Evolutionary conservation across 306 rosid species (phyloP).

Genomic region (Crataegus laevigata): DNA sequence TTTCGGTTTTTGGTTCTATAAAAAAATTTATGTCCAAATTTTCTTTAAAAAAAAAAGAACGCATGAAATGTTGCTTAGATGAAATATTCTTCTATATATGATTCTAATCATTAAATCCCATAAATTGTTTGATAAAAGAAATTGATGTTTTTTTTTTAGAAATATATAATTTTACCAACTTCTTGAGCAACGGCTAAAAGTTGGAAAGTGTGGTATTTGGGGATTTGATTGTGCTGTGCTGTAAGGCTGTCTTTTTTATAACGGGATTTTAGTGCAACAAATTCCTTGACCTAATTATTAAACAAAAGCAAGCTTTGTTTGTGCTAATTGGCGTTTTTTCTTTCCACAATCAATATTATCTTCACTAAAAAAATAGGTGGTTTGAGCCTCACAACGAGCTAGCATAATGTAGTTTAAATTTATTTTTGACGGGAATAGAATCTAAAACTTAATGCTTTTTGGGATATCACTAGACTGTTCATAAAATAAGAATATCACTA

Average conservation of each 20-base stretch:
- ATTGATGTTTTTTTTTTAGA: neutral
- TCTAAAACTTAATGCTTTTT: no score
- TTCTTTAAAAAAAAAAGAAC: no score
- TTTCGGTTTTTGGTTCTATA: no score
- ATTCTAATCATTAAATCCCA: neutral
- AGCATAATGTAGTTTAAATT: no score
- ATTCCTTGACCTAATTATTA: neutral
- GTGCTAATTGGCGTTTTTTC: neutral
- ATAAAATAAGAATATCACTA: accelerated
- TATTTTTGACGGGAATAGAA: accelerated
- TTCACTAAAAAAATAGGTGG: neutral
- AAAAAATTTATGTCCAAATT: no score
- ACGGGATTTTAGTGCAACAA: slow-evolving; percentile 14
- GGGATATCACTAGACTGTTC: no score
- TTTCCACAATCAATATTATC: no score
- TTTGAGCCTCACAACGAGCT: no score
- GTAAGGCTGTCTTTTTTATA: neutral
- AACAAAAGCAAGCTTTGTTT: neutral
- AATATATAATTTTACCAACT: neutral
- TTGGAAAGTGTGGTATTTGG: slow-evolving; percentile 10
- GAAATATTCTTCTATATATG: neutral
- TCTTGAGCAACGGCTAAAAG: slow-evolving; percentile 43
- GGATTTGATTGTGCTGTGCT: slow-evolving; percentile 17
- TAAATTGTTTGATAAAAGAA: neutral
- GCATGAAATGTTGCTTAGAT: neutral